Conservation (phyloP, 108 stramenopile genomes). For the Nitzschia putrida region DNA sequence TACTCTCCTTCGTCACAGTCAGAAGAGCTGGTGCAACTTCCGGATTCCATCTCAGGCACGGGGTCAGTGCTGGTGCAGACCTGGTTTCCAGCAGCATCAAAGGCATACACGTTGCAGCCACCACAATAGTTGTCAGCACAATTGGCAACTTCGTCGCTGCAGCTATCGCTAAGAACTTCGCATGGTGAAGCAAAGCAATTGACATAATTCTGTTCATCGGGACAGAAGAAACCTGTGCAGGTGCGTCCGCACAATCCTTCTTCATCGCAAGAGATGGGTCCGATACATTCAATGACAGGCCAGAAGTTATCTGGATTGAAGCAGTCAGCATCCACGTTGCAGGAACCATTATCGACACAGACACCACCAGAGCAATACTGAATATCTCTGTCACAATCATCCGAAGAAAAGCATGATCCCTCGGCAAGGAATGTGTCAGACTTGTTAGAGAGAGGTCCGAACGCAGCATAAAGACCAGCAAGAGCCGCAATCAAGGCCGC, state of each 20-base stretch:
- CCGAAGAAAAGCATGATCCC: too few species aligned
- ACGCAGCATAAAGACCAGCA: too few species aligned
- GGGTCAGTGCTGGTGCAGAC: neutral
- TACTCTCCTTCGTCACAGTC: constrained; percentile 18
- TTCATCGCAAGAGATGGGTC: constrained; percentile 15
- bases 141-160: neutral
- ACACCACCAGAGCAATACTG: constrained; percentile 23
- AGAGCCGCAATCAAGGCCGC: too few species aligned
- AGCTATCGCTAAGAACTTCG: neutral
- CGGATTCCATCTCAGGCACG: neutral
- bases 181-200: constrained; percentile 19
- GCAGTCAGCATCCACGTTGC: constrained; percentile 20
- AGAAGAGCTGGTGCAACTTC: neutral
- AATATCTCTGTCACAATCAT: constrained; percentile 5
- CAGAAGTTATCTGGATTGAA: constrained; percentile 27
- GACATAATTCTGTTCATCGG: constrained; percentile 4
- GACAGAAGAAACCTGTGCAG: constrained; percentile 10
- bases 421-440: too few species aligned
- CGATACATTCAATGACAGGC: constrained; percentile 28
- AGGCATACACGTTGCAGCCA: constrained; percentile 20
- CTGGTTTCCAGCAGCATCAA: constrained; percentile 7
- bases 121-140: constrained; percentile 23
- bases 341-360: constrained; percentile 11
- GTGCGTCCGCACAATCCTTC: constrained; percentile 5
- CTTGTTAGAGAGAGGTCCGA: too few species aligned